Conservation (phyloP, 2,329 filamentous ascomycete genomes). For the Colletotrichum viniferum region DNA sequence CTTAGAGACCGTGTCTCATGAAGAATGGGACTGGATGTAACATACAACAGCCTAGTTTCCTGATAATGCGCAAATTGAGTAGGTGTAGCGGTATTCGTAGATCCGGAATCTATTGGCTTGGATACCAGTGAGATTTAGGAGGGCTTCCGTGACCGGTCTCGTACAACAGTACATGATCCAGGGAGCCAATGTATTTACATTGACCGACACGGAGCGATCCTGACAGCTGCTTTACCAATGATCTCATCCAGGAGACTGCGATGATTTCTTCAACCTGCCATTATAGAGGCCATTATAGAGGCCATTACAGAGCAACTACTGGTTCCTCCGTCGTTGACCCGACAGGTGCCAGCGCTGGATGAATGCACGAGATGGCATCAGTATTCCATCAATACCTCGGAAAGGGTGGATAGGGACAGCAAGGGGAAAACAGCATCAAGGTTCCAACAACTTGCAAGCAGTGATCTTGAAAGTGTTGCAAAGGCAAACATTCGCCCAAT, state of each 20-base stretch:
- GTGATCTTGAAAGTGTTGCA: background rate
- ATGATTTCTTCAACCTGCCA: accelerated
- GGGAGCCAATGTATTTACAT: background rate
- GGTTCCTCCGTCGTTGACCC: background rate
- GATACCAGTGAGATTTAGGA: accelerated
- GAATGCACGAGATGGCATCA: accelerated
- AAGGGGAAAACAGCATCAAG: background rate
- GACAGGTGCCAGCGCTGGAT: background rate
- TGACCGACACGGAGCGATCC: background rate
- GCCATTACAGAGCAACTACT: background rate
- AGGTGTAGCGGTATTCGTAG: background rate
- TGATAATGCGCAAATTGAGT: accelerated
- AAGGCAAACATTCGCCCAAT: background rate
- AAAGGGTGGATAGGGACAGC: accelerated
- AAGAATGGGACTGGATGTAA: accelerated
- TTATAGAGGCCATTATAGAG: accelerated
- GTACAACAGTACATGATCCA: accelerated
- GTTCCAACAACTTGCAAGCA: background rate
- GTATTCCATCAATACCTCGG: background rate
- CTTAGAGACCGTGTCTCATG: accelerated
- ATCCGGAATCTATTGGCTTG: accelerated
- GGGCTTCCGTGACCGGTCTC: too few species aligned
- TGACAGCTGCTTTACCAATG: background rate
- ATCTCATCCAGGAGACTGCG: too few species aligned
- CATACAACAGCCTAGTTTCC: background rate